Conservation (phyloP, 2,329 filamentous ascomycete species). For the Exophiala lecanii-corni region DNA sequence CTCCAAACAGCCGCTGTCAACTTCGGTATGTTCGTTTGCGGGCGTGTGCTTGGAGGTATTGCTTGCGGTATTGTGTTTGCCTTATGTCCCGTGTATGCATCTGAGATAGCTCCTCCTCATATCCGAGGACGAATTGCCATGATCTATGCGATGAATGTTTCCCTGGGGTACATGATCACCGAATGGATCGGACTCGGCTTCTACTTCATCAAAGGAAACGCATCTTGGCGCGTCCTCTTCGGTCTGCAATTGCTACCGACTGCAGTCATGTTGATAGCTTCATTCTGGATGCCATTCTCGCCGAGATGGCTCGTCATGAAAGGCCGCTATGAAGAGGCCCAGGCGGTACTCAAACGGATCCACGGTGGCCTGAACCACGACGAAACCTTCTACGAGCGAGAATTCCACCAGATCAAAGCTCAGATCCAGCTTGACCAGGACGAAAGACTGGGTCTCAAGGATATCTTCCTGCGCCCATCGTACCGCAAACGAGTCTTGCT, state of each 20-base stretch:
- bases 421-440: conserved; percentile 12
- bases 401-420: conserved; percentile 11
- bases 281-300: conserved; percentile 7
- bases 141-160: conserved; percentile 8
- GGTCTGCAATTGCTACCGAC: conserved; percentile 6
- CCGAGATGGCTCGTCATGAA: conserved; percentile 4
- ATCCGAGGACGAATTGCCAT: conserved; percentile 7
- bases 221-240: conserved; percentile 4
- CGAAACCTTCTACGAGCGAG: conserved; percentile 6
- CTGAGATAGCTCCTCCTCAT: conserved; percentile 11
- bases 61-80: conserved; percentile 22
- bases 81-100: conserved; percentile 8
- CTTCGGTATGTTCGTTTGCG: conserved; percentile 53
- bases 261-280: conserved; percentile 1
- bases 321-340: conserved; percentile 4
- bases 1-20: conserved; percentile 56
- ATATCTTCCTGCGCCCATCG: conserved; percentile 6
- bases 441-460: conserved; percentile 1
- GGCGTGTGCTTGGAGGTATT: conserved; percentile 53
- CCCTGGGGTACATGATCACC: conserved; percentile 1
- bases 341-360: conserved; percentile 6
- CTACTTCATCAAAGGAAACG: conserved; percentile 4
- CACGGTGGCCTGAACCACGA: not conserved
- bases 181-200: conserved; percentile 9
- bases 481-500: conserved; percentile 10